Evolutionary conservation across 768 basidiomycete species (phyloP).

Genomic region (Boletus reticuloceps): DNA sequence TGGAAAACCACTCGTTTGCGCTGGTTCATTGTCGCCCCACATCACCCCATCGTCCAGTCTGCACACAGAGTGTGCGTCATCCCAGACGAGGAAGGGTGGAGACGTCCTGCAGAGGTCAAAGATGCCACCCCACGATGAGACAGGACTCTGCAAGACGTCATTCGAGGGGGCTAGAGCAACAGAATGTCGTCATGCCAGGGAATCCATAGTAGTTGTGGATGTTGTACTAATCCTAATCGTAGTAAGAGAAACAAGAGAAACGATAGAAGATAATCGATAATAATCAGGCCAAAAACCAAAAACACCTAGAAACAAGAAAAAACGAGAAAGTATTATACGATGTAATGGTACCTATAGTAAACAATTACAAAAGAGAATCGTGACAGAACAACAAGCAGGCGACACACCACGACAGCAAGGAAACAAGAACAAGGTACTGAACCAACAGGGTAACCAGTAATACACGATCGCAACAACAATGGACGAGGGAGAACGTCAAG

Average conservation of each 20-base stretch:
- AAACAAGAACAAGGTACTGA: not conserved
- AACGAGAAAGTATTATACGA: constrained; percentile 13
- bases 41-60: constrained; percentile 3
- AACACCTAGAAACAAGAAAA: not conserved
- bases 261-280: constrained; percentile 3
- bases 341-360: not conserved
- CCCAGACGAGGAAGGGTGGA: constrained; percentile 7
- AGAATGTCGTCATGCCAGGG: not conserved
- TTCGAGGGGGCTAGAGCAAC: not conserved
- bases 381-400: not conserved
- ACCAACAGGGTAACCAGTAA: not conserved
- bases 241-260: not conserved
- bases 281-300: not conserved
- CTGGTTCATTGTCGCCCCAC: constrained; percentile 28
- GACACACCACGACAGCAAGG: constrained; percentile 1
- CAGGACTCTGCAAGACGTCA: constrained; percentile 8
- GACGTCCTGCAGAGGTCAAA: constrained; percentile 10
- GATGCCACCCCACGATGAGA: not conserved
- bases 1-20: constrained; percentile 48
- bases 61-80: constrained; percentile 14
- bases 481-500: not conserved
- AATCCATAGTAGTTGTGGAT: not conserved
- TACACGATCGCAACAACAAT: constrained; percentile 1
- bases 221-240: not conserved
- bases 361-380: not conserved